Conservation (phyloP, 768 basidiomycete genomes). For the Rhodosporidiobolus odoratus region DNA sequence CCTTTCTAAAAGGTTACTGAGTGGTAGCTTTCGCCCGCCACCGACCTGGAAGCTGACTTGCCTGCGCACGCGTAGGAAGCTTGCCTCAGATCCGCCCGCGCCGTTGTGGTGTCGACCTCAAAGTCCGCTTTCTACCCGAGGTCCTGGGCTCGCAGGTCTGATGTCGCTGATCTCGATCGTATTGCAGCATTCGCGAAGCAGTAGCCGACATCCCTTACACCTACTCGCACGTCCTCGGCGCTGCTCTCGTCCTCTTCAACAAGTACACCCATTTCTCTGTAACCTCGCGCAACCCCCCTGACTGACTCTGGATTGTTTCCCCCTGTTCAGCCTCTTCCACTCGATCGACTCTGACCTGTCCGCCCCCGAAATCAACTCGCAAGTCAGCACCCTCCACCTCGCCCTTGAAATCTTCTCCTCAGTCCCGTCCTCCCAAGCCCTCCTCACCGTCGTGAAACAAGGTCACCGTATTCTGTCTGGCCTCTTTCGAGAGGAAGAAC, state of each 20-base stretch:
- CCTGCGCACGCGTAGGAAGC: background rate
- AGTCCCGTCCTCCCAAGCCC: conserved; percentile 11
- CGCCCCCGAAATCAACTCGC: conserved; percentile 31
- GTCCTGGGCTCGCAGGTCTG: no score
- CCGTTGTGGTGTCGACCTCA: conserved; percentile 33
- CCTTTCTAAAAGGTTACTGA: no score
- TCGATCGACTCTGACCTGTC: conserved; percentile 37
- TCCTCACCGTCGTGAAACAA: conserved; percentile 23
- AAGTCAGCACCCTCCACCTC: conserved; percentile 31
- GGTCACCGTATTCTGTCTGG: conserved; percentile 29
- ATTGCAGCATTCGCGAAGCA: conserved; percentile 19
- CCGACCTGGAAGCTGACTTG: background rate
- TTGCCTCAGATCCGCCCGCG: conserved; percentile 22
- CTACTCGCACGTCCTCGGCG: conserved; percentile 36
- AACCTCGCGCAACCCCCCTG: background rate
- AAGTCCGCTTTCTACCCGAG: conserved; percentile 16
- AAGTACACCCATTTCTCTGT: conserved; percentile 11
- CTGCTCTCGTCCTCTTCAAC: conserved; percentile 35
- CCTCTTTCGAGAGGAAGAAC: conserved; percentile 35
- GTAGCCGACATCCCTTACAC: conserved; percentile 32
- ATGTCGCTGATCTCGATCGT: background rate
- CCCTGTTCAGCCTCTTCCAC: conserved; percentile 30
- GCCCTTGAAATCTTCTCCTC: conserved; percentile 37
- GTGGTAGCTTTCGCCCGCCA: background rate
- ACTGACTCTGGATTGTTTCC: background rate